Evolutionary conservation across 1,284 basidiomycete species (phyloP), one percentile per base, ranked within the genome.

Genomic region (Tilletia caries): DNA sequence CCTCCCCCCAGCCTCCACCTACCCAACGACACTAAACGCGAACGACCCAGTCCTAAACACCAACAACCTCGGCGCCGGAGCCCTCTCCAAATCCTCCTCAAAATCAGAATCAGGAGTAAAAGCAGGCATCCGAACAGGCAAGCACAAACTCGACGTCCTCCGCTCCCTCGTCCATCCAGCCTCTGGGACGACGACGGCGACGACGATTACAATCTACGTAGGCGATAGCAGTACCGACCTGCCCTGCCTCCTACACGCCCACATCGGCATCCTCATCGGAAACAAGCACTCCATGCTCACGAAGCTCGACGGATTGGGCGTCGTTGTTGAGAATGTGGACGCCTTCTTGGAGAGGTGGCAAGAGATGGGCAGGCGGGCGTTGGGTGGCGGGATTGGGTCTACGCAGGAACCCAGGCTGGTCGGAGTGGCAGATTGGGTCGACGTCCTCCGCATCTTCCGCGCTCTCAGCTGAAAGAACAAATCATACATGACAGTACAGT

Each of bases 171-270:
- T 25, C 20, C n/a, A 33, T 54, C 25, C 29, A 6, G 5, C 8
- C 23, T n/a, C 13, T 20, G 2, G 65, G 27, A 6, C 1, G 25
- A 23, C 25, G 27, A 6, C 1, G 25, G 23, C 25, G 50, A 43
- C 20, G 20, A 13, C 58, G 46, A 44, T 71, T 1, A 74, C 43
- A 13, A 68, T 82, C 20, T 82, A 79, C 64, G 70, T 80, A 0
- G 81, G 81, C 20, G 81, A 82, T 62, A 76, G 76, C 29, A 68
- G 69, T 25, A 82, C 80, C 4, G 81, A 82, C 64, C 72, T 81
- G 2, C 74, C 75, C 0, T 75, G 76, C 46, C 65, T 82, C 15
- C 29, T 82, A 15, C 68, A 70, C 25, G 79, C 78, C 12, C n/a
- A 74, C 12, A 70, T 74, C n/a, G 81, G 80, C 2, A 44, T 82